A percentile compares a stretch with the other conserved stretches of the same genome.
Evolutionary conservation across 1,284 basidiomycete genomes (phyloP).

Genomic region (Exobasidium cylindrosporum): DNA sequence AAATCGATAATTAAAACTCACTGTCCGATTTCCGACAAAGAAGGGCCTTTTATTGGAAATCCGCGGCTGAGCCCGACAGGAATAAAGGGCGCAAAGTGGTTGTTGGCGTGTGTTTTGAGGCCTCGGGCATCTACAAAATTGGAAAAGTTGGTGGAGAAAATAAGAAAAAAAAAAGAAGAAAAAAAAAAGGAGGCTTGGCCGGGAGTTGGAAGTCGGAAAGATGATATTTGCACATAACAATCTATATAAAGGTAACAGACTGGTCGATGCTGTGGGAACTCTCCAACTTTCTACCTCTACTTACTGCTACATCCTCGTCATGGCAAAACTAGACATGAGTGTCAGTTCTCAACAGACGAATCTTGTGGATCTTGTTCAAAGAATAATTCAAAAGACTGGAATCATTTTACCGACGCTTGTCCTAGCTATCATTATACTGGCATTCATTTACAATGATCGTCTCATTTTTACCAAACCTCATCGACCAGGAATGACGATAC

Average conservation of each 20-base stretch:
- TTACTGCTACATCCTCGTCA: background rate
- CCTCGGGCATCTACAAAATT: no score
- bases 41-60: no score
- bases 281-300: background rate
- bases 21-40: no score
- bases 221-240: no score
- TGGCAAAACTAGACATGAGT: background rate
- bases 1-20: no score
- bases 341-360: background rate
- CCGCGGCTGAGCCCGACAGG: no score
- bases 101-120: no score
- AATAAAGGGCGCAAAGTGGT: no score
- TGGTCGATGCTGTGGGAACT: no score
- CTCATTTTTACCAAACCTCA: background rate
- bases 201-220: background rate
- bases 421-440: background rate
- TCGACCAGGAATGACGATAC: background rate
- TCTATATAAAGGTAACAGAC: no score
- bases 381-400: background rate
- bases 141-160: no score
- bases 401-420: slow-evolving; percentile 9
- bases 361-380: background rate
- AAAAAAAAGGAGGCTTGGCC: background rate
- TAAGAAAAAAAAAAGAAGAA: no score
- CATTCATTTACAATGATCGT: slow-evolving; percentile 12